Evolutionary conservation across 208 protist genomes (phyloP), one percentile per base, ranked within the genome.

Genomic region (Trypanosoma rangeli): DNA sequence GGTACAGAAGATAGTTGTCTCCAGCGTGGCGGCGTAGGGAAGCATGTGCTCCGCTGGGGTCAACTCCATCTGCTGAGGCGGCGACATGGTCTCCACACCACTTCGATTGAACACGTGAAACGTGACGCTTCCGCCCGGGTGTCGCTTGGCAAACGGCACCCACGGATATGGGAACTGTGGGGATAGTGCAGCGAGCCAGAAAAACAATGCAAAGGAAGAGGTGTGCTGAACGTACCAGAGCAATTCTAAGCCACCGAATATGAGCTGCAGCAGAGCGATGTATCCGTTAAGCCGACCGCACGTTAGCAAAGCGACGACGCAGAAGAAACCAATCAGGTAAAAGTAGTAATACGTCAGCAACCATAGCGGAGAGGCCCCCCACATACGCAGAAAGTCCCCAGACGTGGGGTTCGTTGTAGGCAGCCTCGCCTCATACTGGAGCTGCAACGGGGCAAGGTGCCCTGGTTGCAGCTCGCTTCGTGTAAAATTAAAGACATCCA

Each of bases 261-360:
- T 52, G 12, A 61, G 53, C 24, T 69, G 49, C 37, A 61, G 35
- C 5, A 69, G n/a, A 35, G 64, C 10, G 29, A 61, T 20, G 33
- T 69, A 29, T 50, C 64, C 64, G 20, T 48, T 69, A 33, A 69
- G 3, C 12, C 54, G 15, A 52, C 26, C 50, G 22, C 37, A 13
- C 37, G 50, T 69, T 28, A 59, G 18, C 26, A 69, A 33, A 35
- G 29, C 16, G 35, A 52, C 12, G 24, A 61, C 4, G n/a, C 59
- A 35, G 10, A 69, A n/a, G 15, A 44, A 62, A 16, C 26, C 16
- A 37, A 88, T 69, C 29, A 60, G 58, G 66, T 84, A 87, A 53
- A 89, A 57, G 55, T 80, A 82, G 66, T 87, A 92, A 48, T 79
- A 89, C 16, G 79, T 22, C n/a, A 74, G 61, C 28, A 90, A 54